phyloP scores from a whole-genome alignment of 208 protist genomes.

The Leptomonas seymouri region DNA sequence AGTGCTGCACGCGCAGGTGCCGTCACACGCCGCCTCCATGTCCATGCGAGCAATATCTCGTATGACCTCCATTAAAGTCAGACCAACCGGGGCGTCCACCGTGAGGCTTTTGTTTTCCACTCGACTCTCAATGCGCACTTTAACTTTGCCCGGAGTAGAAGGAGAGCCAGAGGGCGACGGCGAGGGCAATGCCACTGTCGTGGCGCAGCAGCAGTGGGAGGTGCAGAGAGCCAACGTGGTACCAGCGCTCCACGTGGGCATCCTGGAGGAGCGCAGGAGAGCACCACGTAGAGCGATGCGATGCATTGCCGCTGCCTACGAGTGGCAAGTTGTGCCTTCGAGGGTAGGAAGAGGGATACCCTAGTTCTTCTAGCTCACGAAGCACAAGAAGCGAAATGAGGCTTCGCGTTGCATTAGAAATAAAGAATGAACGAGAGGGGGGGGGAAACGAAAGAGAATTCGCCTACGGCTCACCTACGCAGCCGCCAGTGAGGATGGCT shows the following conservation, averaged over 20 bases:
- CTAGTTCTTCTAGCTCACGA: too few species aligned
- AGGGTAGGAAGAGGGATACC: too few species aligned
- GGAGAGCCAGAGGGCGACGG: not conserved
- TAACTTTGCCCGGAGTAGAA: conserved; percentile 43
- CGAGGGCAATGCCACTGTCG: not conserved
- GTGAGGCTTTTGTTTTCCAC: conserved; percentile 27
- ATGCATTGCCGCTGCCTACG: not conserved
- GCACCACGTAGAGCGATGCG: not conserved
- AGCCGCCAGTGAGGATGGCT: too few species aligned
- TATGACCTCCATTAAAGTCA: conserved; percentile 92
- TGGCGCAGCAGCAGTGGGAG: not conserved
- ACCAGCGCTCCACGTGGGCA: not conserved
- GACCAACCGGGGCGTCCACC: conserved; percentile 58
- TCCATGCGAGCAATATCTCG: conserved; percentile 92
- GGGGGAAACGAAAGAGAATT: too few species aligned
- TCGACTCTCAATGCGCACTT: conserved; percentile 38
- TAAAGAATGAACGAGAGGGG: too few species aligned
- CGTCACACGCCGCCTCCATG: conserved; percentile 96
- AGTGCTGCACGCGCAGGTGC: conserved; percentile 96
- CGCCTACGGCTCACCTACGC: too few species aligned
- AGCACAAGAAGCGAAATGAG: too few species aligned
- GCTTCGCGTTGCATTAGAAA: too few species aligned
- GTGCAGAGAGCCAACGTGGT: not conserved
- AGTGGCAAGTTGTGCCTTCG: too few species aligned
- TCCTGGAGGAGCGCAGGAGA: not conserved